phyloP scores from a whole-genome alignment of 1,284 basidiomycete genomes.

The Bothia castanella region DNA sequence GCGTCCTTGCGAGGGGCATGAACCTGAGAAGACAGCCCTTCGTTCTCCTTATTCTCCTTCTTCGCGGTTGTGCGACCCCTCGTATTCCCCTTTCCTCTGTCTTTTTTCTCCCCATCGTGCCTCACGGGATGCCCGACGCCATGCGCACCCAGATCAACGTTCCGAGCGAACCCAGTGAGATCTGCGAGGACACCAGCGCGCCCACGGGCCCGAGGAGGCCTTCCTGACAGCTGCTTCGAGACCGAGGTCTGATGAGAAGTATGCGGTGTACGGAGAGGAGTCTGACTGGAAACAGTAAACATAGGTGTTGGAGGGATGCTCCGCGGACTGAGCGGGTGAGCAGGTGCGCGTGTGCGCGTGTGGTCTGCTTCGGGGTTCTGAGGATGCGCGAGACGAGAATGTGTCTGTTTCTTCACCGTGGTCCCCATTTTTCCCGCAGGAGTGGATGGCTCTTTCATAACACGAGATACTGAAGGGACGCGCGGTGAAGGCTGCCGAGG shows the following conservation, averaged over 20 bases:
- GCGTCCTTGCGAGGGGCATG: constrained; percentile 10
- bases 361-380: constrained; percentile 6
- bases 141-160: constrained; percentile 33
- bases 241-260: constrained; percentile 4
- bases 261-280: constrained; percentile 8
- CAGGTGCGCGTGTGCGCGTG: not conserved
- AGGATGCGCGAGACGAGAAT: constrained; percentile 1
- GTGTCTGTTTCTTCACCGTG: constrained; percentile 5
- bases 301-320: constrained; percentile 9
- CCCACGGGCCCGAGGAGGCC: constrained; percentile 24
- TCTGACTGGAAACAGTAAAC: not conserved
- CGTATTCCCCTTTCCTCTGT: constrained; percentile 16
- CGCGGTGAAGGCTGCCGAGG: constrained; percentile 21
- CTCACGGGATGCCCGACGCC: constrained; percentile 21
- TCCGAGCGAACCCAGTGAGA: constrained; percentile 33
- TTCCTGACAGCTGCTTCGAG: constrained; percentile 29
- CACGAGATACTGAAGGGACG: not conserved
- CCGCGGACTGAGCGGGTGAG: not conserved
- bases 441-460: not conserved
- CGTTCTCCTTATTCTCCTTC: constrained; percentile 31
- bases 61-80: constrained; percentile 10
- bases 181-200: constrained; percentile 27
- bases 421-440: not conserved
- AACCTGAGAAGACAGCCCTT: not conserved
- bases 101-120: constrained; percentile 17